phyloP scores from a whole-genome alignment of 1,284 basidiomycete species.

The Ceratobasidium papillatum region DNA sequence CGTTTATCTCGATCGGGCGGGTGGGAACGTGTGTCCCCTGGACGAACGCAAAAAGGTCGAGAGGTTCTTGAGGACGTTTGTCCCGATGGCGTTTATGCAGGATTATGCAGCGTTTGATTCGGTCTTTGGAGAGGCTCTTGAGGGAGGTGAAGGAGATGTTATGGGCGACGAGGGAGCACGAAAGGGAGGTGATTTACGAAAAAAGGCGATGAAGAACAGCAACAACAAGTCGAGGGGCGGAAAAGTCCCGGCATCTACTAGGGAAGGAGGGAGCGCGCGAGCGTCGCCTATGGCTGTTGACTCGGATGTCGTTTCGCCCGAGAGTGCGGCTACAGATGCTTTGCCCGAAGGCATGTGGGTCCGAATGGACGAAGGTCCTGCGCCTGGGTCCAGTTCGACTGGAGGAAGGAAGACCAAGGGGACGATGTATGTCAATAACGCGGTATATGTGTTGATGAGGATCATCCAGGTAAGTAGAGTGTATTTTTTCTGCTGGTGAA shows the following conservation, averaged over 20 bases:
- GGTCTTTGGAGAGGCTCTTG: constrained; percentile 63
- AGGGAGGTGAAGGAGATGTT: constrained; percentile 52
- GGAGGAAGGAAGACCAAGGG: constrained; percentile 50
- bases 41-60: constrained; percentile 75
- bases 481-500: background rate
- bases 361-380: constrained; percentile 37
- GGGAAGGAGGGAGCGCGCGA: constrained; percentile 38
- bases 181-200: constrained; percentile 67
- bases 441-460: constrained; percentile 90
- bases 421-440: constrained; percentile 90
- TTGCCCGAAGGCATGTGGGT: constrained; percentile 44
- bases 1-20: constrained; percentile 88
- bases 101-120: constrained; percentile 80
- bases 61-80: constrained; percentile 83
- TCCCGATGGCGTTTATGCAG: constrained; percentile 84
- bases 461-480: constrained; percentile 77
- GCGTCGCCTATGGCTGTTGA: constrained; percentile 46
- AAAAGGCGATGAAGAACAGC: constrained; percentile 74
- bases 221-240: constrained; percentile 33
- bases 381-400: constrained; percentile 6
- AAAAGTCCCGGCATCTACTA: constrained; percentile 21
- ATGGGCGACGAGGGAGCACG: constrained; percentile 49
- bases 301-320: constrained; percentile 35
- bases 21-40: constrained; percentile 72
- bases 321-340: background rate